Percentiles rank a stretch among this genome's conserved stretches.
Conservation (phyloP, 306 rosid species). For the Sechiopsis laciniata region DNA sequence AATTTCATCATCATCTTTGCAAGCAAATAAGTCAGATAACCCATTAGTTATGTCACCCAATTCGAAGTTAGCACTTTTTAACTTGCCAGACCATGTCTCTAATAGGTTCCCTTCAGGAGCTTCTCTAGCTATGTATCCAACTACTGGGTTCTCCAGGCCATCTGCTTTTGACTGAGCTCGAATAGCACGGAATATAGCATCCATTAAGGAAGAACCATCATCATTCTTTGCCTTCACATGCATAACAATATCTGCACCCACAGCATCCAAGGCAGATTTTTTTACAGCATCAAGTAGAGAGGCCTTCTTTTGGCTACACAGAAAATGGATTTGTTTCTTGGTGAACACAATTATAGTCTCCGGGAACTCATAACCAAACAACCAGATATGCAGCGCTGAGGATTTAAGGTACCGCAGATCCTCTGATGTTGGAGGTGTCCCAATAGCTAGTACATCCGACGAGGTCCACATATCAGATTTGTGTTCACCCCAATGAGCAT, state of each 20-base stretch:
- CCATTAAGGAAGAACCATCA: slow-evolving; percentile 71
- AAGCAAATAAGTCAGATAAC: slow-evolving; percentile 59
- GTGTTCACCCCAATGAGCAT: slow-evolving; percentile 63
- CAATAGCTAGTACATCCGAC: slow-evolving; percentile 57
- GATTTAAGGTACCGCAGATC: slow-evolving; percentile 88
- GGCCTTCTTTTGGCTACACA: slow-evolving; percentile 84
- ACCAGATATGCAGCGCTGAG: slow-evolving; percentile 74
- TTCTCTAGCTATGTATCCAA: slow-evolving; percentile 76
- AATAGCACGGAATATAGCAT: slow-evolving; percentile 55
- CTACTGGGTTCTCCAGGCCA: slow-evolving; percentile 42
- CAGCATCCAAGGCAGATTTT: slow-evolving; percentile 57
- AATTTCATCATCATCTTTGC: slow-evolving; percentile 60
- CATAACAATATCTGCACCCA: slow-evolving; percentile 66
- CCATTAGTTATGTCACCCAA: slow-evolving; percentile 68
- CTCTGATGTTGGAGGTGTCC: slow-evolving; percentile 79
- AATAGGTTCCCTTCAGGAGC: slow-evolving; percentile 79
- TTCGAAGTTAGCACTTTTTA: slow-evolving; percentile 45
- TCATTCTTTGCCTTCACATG: slow-evolving; percentile 73
- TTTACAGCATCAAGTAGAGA: slow-evolving; percentile 67
- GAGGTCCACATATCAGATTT: slow-evolving; percentile 65
- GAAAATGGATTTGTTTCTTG: slow-evolving; percentile 69
- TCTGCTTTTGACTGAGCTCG: slow-evolving; percentile 54
- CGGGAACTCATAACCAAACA: slow-evolving; percentile 87
- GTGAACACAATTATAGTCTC: slow-evolving; percentile 84
- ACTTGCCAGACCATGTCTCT: slow-evolving; percentile 68